These are phyloP conservation scores for Bigelowiella natans DNA, from an alignment of 78 protist genomes.

Conservation along the genomic window DNA sequence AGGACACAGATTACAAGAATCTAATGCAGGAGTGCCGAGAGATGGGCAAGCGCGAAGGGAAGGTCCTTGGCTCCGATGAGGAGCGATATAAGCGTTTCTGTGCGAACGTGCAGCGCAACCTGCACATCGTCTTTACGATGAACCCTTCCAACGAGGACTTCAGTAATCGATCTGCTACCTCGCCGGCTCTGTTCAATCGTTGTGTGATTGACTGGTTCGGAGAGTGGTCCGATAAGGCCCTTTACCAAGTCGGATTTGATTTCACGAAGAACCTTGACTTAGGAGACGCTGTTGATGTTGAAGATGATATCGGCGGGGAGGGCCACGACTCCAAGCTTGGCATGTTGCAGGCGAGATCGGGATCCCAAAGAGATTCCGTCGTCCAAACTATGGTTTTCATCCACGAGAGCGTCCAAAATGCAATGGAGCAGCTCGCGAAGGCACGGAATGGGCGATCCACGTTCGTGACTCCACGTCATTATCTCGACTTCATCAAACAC, in stretches of 20 bases:
- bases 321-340: background rate
- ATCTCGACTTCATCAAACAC: constrained; percentile 81
- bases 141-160: constrained; percentile 83
- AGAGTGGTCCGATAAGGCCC: constrained; percentile 80
- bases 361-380: constrained; percentile 53
- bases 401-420: constrained; percentile 57
- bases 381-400: constrained; percentile 52
- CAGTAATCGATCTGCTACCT: constrained; percentile 59
- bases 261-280: constrained; percentile 65
- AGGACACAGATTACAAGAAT: constrained; percentile 71
- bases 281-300: background rate
- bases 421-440: constrained; percentile 34
- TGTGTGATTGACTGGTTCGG: constrained; percentile 95
- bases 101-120: constrained; percentile 61
- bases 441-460: constrained; percentile 54
- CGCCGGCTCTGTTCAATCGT: constrained; percentile 81
- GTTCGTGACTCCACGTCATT: constrained; percentile 92
- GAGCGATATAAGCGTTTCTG: background rate
- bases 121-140: constrained; percentile 95
- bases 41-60: constrained; percentile 46
- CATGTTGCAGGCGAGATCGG: background rate
- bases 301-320: background rate
- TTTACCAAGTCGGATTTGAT: constrained; percentile 67
- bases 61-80: constrained; percentile 14
- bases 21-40: constrained; percentile 47